These are phyloP conservation scores for Trichosporon sp. DNA, from an alignment of 1,284 basidiomycete species.

Conservation along the genomic window DNA sequence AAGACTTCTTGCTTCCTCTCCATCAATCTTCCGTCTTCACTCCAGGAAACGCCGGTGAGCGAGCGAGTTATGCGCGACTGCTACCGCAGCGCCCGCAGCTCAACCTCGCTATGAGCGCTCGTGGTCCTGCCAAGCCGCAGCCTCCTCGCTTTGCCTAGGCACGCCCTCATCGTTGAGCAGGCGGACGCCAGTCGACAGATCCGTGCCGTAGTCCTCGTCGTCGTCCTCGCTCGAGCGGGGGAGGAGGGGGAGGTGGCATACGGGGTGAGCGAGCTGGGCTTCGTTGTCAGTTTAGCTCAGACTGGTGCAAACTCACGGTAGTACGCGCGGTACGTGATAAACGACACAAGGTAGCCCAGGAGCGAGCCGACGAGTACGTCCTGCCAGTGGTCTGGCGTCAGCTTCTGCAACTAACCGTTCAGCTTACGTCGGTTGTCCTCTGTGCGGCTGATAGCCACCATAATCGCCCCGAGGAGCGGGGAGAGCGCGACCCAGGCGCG, in stretches of 20 bases:
- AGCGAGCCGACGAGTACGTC: slow-evolving; percentile 76
- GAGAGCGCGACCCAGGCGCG: slow-evolving; percentile 78
- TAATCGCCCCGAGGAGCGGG: slow-evolving; percentile 70
- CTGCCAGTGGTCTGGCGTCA: slow-evolving; percentile 68
- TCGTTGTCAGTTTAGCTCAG: slow-evolving; percentile 55
- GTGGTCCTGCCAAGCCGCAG: slow-evolving; percentile 20
- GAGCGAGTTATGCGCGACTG: too few species aligned
- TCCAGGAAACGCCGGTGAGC: too few species aligned
- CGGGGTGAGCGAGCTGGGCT: slow-evolving; percentile 34
- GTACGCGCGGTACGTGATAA: slow-evolving; percentile 67
- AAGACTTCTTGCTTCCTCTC: too few species aligned
- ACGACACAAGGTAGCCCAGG: slow-evolving; percentile 67
- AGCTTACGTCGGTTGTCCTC: slow-evolving; percentile 78
- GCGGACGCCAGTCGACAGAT: slow-evolving; percentile 21
- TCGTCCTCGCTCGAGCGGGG: slow-evolving; percentile 48
- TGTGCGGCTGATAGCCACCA: slow-evolving; percentile 85
- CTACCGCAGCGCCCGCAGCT: too few species aligned
- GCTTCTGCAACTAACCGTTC: not conserved
- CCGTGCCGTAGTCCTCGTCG: slow-evolving; percentile 21
- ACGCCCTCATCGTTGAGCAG: slow-evolving; percentile 29
- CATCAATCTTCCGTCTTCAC: too few species aligned
- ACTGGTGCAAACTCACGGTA: slow-evolving; percentile 29
- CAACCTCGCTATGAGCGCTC: too few species aligned
- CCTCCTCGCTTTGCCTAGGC: slow-evolving; percentile 37
- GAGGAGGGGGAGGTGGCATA: slow-evolving; percentile 68